Conservation (phyloP, 2,329 filamentous ascomycete genomes). For the Neocatenulostroma microsporum region DNA sequence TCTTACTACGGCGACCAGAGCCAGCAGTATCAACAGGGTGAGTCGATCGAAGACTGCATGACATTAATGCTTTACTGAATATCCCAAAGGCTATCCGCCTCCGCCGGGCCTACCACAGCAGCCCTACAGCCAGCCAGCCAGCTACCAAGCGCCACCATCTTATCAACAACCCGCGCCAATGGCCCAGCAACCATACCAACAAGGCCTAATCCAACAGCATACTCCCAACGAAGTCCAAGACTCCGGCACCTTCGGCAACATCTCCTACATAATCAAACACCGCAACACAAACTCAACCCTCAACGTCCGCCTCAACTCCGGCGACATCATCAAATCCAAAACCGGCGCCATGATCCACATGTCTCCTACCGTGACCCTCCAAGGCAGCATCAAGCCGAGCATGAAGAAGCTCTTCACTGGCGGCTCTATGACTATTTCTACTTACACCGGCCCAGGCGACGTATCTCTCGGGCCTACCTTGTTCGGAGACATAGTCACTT, state of each 20-base stretch:
- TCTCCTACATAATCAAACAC: slow-evolving; percentile 83
- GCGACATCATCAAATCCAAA: slow-evolving; percentile 69
- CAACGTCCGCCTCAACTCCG: slow-evolving; percentile 77
- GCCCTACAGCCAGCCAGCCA: not conserved
- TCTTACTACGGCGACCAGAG: slow-evolving; percentile 1
- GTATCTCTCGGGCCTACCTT: slow-evolving; percentile 69
- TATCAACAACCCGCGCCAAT: not conserved
- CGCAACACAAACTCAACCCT: slow-evolving; percentile 80
- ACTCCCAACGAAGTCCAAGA: slow-evolving; percentile 38
- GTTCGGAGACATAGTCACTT: slow-evolving; percentile 74
- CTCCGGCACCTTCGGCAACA: slow-evolving; percentile 86
- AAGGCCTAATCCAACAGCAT: slow-evolving; percentile 2
- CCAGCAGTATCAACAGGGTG: slow-evolving; percentile 1
- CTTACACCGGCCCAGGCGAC: slow-evolving; percentile 80
- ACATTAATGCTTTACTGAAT: not conserved
- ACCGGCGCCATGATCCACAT: slow-evolving; percentile 88
- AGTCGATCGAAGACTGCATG: not conserved
- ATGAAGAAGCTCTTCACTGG: slow-evolving; percentile 80
- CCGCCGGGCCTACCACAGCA: too few relatives aligned
- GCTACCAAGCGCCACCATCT: not conserved
- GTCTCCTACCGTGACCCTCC: slow-evolving; percentile 73
- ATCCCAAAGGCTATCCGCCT: not conserved
- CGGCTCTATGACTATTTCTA: slow-evolving; percentile 67
- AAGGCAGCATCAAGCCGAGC: slow-evolving; percentile 71
- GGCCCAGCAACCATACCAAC: slow-evolving; percentile 1